Evolutionary conservation across 257 asterid species (phyloP).

Genomic region (Buddleja alternifolia): DNA sequence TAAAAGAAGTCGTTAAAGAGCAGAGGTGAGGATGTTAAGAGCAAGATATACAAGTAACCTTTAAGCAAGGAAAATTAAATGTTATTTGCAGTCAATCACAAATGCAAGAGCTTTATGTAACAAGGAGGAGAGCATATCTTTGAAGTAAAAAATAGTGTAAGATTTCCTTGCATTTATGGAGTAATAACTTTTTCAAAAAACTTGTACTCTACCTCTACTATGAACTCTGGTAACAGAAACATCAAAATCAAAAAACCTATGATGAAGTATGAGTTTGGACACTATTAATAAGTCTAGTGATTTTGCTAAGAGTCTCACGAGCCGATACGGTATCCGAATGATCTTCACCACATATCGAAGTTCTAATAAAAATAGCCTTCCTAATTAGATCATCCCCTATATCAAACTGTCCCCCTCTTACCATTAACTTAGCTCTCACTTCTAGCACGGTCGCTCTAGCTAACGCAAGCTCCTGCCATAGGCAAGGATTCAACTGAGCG

Average conservation of each 20-base stretch:
- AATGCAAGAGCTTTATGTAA: background rate
- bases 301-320: constrained; percentile 78
- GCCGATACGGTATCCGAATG: constrained; percentile 94
- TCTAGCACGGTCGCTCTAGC: constrained; percentile 86
- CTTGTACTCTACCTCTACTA: constrained; percentile 35
- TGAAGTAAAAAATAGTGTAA: constrained; percentile 30
- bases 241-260: constrained; percentile 38
- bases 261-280: constrained; percentile 65
- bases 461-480: constrained; percentile 94
- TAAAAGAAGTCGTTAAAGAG: too few species aligned
- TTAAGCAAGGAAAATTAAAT: too few species aligned
- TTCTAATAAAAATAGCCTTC: constrained; percentile 80
- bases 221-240: constrained; percentile 34
- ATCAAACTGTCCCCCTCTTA: constrained; percentile 85
- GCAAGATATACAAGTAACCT: too few species aligned
- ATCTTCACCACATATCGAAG: constrained; percentile 85
- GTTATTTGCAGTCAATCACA: too few species aligned
- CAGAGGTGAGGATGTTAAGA: too few species aligned
- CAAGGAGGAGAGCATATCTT: background rate
- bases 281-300: constrained; percentile 79
- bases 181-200: constrained; percentile 38
- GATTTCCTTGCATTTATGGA: constrained; percentile 14
- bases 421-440: constrained; percentile 87
- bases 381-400: constrained; percentile 85
- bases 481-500: constrained; percentile 87